Evolutionary conservation across 495 filamentous ascomycete species (phyloP).

Genomic region (Hypoxylon lenormandii): DNA sequence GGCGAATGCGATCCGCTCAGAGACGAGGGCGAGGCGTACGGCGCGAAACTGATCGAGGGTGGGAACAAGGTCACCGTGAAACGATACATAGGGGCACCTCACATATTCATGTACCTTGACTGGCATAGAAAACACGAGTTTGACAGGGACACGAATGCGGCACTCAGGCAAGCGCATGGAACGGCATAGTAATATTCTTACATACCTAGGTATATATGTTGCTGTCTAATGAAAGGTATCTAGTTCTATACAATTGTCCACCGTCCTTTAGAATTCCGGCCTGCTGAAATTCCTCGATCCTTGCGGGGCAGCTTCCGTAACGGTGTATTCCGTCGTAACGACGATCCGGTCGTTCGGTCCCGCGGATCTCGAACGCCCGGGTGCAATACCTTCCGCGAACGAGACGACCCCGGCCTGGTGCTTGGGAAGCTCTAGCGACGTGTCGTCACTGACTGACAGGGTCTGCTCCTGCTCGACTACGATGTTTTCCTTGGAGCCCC

Average conservation of each 20-base stretch:
- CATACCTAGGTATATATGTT: not conserved
- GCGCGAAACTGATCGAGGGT: conserved; percentile 57
- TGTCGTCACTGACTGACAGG: not conserved
- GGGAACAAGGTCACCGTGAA: conserved; percentile 62
- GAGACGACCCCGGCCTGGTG: conserved; percentile 3
- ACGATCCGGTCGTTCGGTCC: conserved; percentile 19
- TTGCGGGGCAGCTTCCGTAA: conserved; percentile 18
- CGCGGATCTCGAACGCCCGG: not conserved
- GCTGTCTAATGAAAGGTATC: not conserved
- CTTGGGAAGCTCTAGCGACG: conserved; percentile 16
- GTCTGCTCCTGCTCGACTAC: conserved; percentile 20
- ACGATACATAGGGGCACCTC: conserved; percentile 61
- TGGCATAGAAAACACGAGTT: conserved; percentile 47
- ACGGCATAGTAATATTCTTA: conserved; percentile 1
- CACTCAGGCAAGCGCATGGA: conserved; percentile 52
- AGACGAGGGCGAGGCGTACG: conserved; percentile 67
- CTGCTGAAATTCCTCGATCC: conserved; percentile 1
- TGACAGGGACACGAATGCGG: conserved; percentile 51
- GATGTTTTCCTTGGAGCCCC: conserved; percentile 59
- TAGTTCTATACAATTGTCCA: not conserved
- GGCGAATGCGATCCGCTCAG: conserved; percentile 63
- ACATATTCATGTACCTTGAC: conserved; percentile 63
- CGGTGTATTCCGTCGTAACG: conserved; percentile 39
- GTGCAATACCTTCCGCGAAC: conserved; percentile 1
- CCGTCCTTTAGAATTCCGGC: not conserved